Base-by-base conservation (phyloP, 208 protist genomes). In the Trypanosoma rangeli region DNA sequence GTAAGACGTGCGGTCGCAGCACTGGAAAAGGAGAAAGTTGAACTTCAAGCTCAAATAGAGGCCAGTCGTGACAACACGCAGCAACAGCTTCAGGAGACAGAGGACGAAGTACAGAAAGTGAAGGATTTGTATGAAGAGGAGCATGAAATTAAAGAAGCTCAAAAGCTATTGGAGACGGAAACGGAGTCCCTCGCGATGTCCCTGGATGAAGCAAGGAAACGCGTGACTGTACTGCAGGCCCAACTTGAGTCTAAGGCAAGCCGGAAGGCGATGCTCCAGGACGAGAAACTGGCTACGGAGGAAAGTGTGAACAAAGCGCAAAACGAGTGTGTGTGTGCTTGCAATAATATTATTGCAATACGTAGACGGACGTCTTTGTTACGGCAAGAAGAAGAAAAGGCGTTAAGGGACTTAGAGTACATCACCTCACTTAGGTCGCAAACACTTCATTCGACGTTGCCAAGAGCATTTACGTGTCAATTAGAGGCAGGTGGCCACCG, bases 11-110 rank as follows among this genome's bases (percentile, higher is more conserved):
- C 7, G 5, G 0, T 72, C 37, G n/a, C 24, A 20, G 20, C n/a
- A 37, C 24, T 72, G 28, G 49, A 59, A 37, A 59, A 64, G 18
- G 67, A 72, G 57, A 65, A 72, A 18, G 22, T 39, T 22, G 67
- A 63, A 8, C 24, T 64, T 58, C 48, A 59, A 31, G 48, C 50
- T 26, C 42, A 49, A 28, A 65, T 63, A 57, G 58, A 64, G 39
- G n/a, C 31, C 20, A 37, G 22, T 65, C 29, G 50, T 56, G 22
- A 22, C 1, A 42, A 44, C 22, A 72, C 56, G 33, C 44, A 59
- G 33, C 56, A 64, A 24, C 48, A 72, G 33, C 0, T 59, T 44
- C 48, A 29, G 28, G 46, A 65, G 24, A 49, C 31, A 8, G 67
- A 64, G 20, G 49, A 31, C 31, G n/a, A 72, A 46, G 39, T 50